Base-by-base conservation (phyloP, 352 stramenopile species). In the Pythium sukuiense region DNA sequence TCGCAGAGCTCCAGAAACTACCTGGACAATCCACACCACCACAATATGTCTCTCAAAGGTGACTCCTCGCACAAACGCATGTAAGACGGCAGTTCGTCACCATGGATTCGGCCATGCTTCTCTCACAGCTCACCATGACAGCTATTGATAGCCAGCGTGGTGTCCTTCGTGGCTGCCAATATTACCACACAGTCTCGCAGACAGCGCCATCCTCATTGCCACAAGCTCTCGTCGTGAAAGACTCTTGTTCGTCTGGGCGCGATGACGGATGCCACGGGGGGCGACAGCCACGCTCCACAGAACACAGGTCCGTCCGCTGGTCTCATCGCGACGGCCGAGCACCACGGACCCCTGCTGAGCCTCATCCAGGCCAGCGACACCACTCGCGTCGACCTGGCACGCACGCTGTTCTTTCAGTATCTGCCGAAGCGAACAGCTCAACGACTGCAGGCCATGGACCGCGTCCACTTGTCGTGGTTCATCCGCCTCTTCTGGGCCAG, bases 401-500 rank as follows among this genome's bases (percentile, higher is more conserved):
- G 49, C 0, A 58, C 61, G 29, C 24, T 68, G 11, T 57, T 68
- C 61, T 63, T 13, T 3, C 27, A 49, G 9, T 53, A 37, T 20
- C 16, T 61, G 13, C 26, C 49, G 4, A 53, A 14, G 33, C 16
- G 20, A 13, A 24, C 37, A n/a, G 29, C 24, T 3, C 39, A 53
- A 13, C 39, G n/a, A 5, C 29, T 67, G 0, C 26, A 67, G 26
- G 16, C 16, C 12, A 14, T 57, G 12, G 32, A 26, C 20, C 46
- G 30, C 8, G 3, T 41, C 4, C 54, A 56, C 32, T 14, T 59
- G 14, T 24, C 20, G 8, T 37, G 43, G 43, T 30, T 61, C 24
- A 27, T 54, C 6, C 9, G 14, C 7, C 24, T 56, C 20, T 73
- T 66, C 35, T 69, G 67, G 61, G 11, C 66, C 20, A 50, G 67